These are phyloP conservation scores for Lactarius quietus DNA, from an alignment of 768 basidiomycete species.

Conservation along the genomic window DNA sequence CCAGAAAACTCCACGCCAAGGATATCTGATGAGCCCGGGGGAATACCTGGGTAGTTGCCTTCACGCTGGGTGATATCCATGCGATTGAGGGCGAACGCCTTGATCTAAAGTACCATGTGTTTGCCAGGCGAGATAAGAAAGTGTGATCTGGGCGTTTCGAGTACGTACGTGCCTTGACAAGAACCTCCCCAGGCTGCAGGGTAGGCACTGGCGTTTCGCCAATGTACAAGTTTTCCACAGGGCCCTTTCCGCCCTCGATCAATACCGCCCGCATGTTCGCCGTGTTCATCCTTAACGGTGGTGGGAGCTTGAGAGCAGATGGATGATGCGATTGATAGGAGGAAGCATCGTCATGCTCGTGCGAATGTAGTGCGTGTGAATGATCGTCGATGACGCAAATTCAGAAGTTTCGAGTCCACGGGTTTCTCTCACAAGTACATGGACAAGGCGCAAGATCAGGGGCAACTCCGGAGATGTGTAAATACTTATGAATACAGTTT, in stretches of 20 bases:
- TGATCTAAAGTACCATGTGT: slow-evolving; percentile 44
- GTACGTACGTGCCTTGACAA: slow-evolving; percentile 64
- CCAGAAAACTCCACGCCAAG: slow-evolving; percentile 91
- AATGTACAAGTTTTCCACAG: slow-evolving; percentile 72
- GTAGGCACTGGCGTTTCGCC: slow-evolving; percentile 65
- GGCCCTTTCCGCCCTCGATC: slow-evolving; percentile 71
- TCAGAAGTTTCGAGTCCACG: too few species aligned
- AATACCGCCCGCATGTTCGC: slow-evolving; percentile 48
- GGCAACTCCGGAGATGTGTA: too few species aligned
- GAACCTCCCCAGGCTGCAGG: slow-evolving; percentile 55
- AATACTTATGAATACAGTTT: too few species aligned
- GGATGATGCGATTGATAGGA: not conserved
- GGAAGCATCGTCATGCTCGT: not conserved
- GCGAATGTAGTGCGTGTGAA: too few species aligned
- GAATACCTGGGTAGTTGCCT: slow-evolving; percentile 65
- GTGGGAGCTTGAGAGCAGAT: not conserved
- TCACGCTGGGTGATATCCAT: slow-evolving; percentile 77
- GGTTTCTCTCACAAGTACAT: too few species aligned
- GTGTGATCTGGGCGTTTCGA: not conserved
- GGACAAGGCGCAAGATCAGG: too few species aligned
- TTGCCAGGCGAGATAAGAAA: not conserved
- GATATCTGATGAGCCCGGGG: slow-evolving; percentile 68
- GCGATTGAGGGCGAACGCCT: slow-evolving; percentile 85
- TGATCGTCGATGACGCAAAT: too few species aligned
- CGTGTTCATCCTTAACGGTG: not conserved